Evolutionary conservation across 169 alveolate genomes (phyloP), one percentile per base, ranked within the genome.

Genomic region (Eimeria maxima): DNA sequence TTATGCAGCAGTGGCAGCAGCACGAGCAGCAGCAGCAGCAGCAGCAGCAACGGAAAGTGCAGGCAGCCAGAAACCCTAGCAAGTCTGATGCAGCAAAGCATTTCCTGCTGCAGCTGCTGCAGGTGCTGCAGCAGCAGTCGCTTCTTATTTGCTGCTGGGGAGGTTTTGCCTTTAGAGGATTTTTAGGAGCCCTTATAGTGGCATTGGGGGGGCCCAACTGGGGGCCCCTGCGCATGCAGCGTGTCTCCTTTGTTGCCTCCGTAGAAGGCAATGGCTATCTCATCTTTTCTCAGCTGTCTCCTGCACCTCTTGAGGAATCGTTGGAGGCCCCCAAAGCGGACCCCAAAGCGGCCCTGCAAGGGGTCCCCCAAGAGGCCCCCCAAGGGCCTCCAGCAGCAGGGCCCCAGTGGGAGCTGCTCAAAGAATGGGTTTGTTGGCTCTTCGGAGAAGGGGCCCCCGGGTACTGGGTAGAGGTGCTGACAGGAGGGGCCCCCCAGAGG

Each of bases 191-290:
- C 69, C 38, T 78, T 27, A 13, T 78, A 47, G 3, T 78, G 1
- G 63, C 69, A 5, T 4, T 47, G 22, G 38, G 44, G 89, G 67
- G 89, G 38, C 63, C 67, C 89, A 18, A 14, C 47, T 44, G 89
- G 89, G 89, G 50, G 89, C 67, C 89, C 67, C 89, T 47, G 8
- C 38, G 89, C 69, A n/a, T 78, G 89, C 89, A 44, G 4, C 89
- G 89, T 42, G 89, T 78, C 55, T 78, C 89, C 44, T 78, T 65
- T 65, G 18, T 10, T 78, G 89, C 42, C 44, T 78, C 89, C 22
- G 22, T 20, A 5, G 89, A 47, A 11, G 89, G 67, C 13, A 16
- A 38, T 4, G 89, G 89, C 1, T 78, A 78, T n/a, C 89, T 78
- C 10, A 42, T 78, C 44, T 47, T 78, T 69, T 78, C 89, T 29